phyloP scores from a whole-genome alignment of 2,329 filamentous ascomycete species.

The Neonectria faginata region DNA sequence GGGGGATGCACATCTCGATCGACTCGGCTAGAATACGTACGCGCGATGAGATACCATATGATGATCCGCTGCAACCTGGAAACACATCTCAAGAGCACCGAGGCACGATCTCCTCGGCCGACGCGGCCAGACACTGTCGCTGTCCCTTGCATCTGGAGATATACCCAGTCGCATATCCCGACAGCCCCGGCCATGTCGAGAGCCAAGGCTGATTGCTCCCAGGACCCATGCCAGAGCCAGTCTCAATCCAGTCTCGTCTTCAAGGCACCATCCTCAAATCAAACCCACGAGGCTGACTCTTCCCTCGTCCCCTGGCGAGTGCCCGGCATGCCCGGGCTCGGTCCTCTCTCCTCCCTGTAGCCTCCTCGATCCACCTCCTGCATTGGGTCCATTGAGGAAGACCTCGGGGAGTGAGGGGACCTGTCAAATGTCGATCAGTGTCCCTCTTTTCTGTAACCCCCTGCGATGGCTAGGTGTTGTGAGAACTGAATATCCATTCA shows the following conservation, averaged over 20 bases:
- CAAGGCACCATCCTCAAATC: background rate
- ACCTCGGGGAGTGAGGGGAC: conserved; percentile 14
- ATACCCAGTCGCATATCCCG: conserved; percentile 12
- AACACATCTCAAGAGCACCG: conserved; percentile 2
- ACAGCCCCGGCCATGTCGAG: conserved; percentile 1
- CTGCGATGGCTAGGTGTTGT: conserved; percentile 1
- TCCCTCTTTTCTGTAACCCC: conserved; percentile 2
- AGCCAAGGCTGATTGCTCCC: conserved; percentile 5
- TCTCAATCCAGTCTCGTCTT: conserved; percentile 15
- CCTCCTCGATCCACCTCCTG: conserved; percentile 17
- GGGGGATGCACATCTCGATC: conserved; percentile 7
- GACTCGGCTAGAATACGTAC: background rate
- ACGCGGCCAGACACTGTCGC: conserved; percentile 11
- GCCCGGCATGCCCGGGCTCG: conserved; percentile 22
- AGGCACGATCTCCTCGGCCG: conserved; percentile 15
- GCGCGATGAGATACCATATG: conserved; percentile 1
- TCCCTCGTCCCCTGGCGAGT: conserved; percentile 6
- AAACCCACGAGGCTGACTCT: conserved; percentile 20
- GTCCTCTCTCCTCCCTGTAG: conserved; percentile 14
- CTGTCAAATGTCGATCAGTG: conserved; percentile 29
- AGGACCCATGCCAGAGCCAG: conserved; percentile 13
- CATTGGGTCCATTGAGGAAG: conserved; percentile 19
- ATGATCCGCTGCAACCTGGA: conserved; percentile 13
- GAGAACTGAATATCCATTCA: conserved; percentile 6
- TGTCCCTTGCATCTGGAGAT: conserved; percentile 16